Evolutionary conservation across 176 grass and related monocot species (phyloP).

Genomic region (Raddia distichophylla): DNA sequence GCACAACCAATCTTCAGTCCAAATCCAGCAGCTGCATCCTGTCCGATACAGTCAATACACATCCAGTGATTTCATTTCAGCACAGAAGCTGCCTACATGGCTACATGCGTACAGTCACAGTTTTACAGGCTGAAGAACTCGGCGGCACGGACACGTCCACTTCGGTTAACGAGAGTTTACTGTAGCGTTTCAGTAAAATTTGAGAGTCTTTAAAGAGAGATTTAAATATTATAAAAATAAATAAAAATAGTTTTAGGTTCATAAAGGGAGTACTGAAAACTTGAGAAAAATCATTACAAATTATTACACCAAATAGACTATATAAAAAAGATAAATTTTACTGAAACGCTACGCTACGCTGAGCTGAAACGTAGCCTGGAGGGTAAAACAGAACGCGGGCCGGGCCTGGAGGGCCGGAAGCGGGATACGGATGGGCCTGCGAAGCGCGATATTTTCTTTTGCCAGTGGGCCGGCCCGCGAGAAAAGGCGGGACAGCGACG

Average conservation of each 20-base stretch:
- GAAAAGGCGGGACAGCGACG: slow-evolving; percentile 34
- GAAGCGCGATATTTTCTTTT: slow-evolving; percentile 30
- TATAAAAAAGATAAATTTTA: no score
- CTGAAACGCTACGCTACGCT: no score
- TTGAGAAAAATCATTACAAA: no score
- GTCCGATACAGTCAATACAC: neutral
- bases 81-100: no score
- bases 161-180: slow-evolving; percentile 23
- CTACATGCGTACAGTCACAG: no score
- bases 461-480: neutral
- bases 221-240: no score
- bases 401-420: neutral
- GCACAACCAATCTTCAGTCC: neutral
- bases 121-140: neutral
- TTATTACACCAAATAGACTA: no score
- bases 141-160: neutral
- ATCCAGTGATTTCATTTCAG: neutral
- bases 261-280: no score
- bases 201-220: no score
- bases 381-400: neutral
- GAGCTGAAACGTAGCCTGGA: no score
- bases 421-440: neutral
- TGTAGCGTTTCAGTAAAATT: no score
- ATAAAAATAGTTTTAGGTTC: no score
- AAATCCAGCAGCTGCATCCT: neutral